phyloP scores from a whole-genome alignment of 2,329 filamentous ascomycete genomes.

The Lasiodiplodia gonubiensis region DNA sequence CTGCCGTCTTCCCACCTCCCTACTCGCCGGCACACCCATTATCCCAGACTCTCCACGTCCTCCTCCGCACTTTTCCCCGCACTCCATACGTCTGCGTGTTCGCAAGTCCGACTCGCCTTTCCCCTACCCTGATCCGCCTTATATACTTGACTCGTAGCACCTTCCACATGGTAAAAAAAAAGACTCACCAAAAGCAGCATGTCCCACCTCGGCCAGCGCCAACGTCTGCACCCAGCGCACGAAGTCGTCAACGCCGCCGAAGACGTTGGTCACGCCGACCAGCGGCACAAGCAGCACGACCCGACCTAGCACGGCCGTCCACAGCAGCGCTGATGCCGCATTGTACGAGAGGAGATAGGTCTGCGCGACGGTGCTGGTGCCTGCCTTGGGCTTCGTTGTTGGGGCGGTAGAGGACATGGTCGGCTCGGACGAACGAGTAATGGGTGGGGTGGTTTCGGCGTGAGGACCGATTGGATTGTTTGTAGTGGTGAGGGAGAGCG shows the following conservation, averaged over 20 bases:
- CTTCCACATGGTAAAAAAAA: neutral
- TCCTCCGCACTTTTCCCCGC: neutral
- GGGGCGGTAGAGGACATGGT: neutral
- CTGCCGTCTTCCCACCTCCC: neutral
- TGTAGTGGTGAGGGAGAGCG: neutral
- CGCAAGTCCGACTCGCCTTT: neutral
- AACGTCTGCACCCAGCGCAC: slow-evolving; percentile 82
- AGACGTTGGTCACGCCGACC: slow-evolving; percentile 57
- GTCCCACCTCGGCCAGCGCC: slow-evolving; percentile 81
- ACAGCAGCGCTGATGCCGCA: slow-evolving; percentile 74
- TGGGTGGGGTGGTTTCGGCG: neutral
- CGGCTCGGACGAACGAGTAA: neutral
- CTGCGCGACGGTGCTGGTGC: neutral
- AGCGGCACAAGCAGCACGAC: slow-evolving; percentile 61
- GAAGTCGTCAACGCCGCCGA: slow-evolving; percentile 67
- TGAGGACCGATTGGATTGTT: neutral
- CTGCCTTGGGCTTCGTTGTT: slow-evolving; percentile 1
- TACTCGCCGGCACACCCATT: neutral
- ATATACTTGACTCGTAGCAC: neutral
- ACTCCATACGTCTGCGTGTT: neutral
- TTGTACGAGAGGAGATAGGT: slow-evolving; percentile 87
- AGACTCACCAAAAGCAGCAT: slow-evolving; percentile 73
- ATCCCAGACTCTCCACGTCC: neutral
- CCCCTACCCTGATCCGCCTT: neutral
- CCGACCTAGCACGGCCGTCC: slow-evolving; percentile 76